phyloP scores from a whole-genome alignment of 345 rosid genomes.

The Aquilaria sinensis region DNA sequence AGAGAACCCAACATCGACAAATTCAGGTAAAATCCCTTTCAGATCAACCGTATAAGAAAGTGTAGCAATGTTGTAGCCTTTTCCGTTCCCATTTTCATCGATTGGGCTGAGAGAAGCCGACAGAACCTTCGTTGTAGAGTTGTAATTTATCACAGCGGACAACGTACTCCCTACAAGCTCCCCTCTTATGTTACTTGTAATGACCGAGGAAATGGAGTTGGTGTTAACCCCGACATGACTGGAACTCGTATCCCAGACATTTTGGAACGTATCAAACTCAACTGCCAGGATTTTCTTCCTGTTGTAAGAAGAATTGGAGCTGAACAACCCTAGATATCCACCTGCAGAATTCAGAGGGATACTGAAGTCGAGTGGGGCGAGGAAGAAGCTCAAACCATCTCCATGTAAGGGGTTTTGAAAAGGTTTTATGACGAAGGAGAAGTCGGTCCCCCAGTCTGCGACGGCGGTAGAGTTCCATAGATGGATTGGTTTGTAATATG shows the following conservation, averaged over 20 bases:
- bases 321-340: conserved; percentile 39
- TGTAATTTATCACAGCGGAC: conserved; percentile 25
- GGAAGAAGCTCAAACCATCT: conserved; percentile 15
- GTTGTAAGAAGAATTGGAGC: conserved; percentile 15
- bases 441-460: no score
- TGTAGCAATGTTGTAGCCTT: conserved; percentile 18
- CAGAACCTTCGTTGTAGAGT: conserved; percentile 29
- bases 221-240: conserved; percentile 39
- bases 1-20: conserved; percentile 38
- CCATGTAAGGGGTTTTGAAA: no score
- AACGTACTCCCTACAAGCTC: not conserved
- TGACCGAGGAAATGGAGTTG: conserved; percentile 18
- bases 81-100: conserved; percentile 10
- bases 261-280: conserved; percentile 27
- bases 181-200: not conserved
- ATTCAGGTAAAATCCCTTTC: conserved; percentile 27
- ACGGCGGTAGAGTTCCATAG: no score
- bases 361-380: conserved; percentile 22
- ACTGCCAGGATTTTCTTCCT: conserved; percentile 28
- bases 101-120: conserved; percentile 37
- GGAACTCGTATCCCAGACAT: conserved; percentile 27
- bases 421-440: no score
- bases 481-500: no score
- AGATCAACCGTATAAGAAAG: conserved; percentile 38
- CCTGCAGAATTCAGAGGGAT: conserved; percentile 31